A percentile compares a stretch with the other conserved stretches of the same genome.
phyloP scores from a whole-genome alignment of 441 rosid species.

The Syzygium malaccense region DNA sequence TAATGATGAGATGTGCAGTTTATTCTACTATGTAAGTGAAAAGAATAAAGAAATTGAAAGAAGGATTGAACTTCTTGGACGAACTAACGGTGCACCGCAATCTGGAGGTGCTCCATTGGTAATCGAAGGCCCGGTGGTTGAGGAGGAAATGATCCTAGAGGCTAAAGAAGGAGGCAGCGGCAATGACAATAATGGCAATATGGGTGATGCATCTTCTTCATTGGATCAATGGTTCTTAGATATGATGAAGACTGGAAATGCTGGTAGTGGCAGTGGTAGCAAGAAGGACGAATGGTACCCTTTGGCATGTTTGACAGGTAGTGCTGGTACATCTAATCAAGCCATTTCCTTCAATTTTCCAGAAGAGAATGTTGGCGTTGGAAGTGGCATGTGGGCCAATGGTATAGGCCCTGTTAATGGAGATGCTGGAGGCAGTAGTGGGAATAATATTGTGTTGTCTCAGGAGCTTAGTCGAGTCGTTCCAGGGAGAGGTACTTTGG shows the following conservation, averaged over 20 bases:
- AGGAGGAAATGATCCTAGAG: neutral
- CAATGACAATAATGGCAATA: neutral
- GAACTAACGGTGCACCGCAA: neutral
- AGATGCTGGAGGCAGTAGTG: neutral
- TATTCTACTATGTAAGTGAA: slow-evolving; percentile 18
- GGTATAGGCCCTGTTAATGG: neutral
- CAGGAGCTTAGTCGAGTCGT: neutral
- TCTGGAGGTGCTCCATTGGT: neutral
- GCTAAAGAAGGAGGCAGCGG: neutral
- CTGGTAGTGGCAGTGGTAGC: neutral
- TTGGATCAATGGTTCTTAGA: slow-evolving; percentile 17
- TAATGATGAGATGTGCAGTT: neutral
- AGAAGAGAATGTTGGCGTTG: neutral
- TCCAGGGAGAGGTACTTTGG: neutral
- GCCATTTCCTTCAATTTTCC: neutral
- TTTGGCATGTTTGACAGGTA: neutral
- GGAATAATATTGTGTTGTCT: neutral
- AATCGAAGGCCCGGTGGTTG: neutral
- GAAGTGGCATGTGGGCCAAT: neutral
- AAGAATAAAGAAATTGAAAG: slow-evolving; percentile 16
- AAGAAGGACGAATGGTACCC: neutral
- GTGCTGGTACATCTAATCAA: neutral
- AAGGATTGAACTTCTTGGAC: slow-evolving; percentile 6
- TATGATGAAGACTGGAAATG: neutral
- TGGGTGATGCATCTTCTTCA: neutral